Percentiles rank a stretch among this genome's conserved stretches.
These are phyloP conservation scores for Endogone sp. DNA, from an alignment of 192 early-diverging fungal species.

Conservation along the genomic window DNA sequence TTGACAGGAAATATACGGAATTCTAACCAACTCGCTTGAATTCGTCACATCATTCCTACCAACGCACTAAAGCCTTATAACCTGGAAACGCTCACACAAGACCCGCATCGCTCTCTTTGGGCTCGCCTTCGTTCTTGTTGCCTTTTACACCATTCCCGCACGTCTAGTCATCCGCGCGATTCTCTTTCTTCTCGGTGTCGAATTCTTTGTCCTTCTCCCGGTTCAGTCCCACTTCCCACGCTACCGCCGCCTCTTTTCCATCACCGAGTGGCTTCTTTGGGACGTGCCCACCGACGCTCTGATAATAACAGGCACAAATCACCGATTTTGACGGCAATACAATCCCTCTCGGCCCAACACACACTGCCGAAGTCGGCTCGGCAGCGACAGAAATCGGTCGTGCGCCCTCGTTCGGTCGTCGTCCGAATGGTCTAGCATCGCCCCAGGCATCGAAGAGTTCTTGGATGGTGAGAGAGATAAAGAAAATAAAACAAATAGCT, in stretches of 20 bases:
- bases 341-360: background rate
- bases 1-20: no score
- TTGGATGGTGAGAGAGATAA: background rate
- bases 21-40: background rate
- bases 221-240: slow-evolving; percentile 41
- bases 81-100: slow-evolving; percentile 20
- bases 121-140: background rate
- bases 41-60: background rate
- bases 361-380: background rate
- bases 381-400: background rate
- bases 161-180: slow-evolving; percentile 1
- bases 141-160: slow-evolving; percentile 5
- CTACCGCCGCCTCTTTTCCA: slow-evolving; percentile 41
- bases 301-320: background rate
- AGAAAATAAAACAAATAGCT: no score
- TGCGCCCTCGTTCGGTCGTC: background rate
- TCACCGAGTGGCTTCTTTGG: slow-evolving; percentile 44
- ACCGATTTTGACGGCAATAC: background rate
- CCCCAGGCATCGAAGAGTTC: background rate
- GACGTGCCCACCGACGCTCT: slow-evolving; percentile 40
- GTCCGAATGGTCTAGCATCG: background rate
- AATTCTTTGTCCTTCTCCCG: slow-evolving; percentile 41
- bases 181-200: slow-evolving; percentile 28
- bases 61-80: slow-evolving; percentile 12
- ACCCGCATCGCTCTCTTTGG: slow-evolving; percentile 10